Percentiles rank a stretch among this genome's conserved stretches.
These are phyloP conservation scores for Fusarium sulawesiense DNA, from an alignment of 2,329 filamentous ascomycete genomes.

Conservation along the genomic window DNA sequence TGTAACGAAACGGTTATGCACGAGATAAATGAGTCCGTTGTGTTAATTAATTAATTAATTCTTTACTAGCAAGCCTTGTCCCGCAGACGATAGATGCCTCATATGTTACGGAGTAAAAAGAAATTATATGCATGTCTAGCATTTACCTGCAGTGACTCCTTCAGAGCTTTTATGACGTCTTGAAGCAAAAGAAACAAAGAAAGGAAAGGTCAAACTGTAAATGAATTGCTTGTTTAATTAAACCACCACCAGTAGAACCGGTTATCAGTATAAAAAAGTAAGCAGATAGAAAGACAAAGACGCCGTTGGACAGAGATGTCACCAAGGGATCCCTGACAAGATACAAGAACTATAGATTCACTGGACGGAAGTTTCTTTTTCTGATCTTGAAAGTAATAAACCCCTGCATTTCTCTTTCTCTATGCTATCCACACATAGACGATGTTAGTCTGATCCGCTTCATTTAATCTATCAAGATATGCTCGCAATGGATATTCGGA, in stretches of 20 bases:
- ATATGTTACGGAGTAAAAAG: background rate
- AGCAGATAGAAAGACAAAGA: background rate
- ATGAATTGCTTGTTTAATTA: background rate
- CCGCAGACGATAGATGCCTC: background rate
- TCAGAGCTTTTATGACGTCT: background rate
- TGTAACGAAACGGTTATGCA: slow-evolving; percentile 13
- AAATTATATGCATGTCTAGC: slow-evolving; percentile 28
- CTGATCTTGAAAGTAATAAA: background rate
- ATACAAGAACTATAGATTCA: background rate
- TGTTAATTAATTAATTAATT: background rate
- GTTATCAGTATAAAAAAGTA: background rate
- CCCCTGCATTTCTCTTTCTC: background rate
- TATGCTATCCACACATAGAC: background rate
- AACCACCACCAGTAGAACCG: background rate
- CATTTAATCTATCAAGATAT: background rate
- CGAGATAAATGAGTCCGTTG: slow-evolving; percentile 11
- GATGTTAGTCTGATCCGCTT: background rate
- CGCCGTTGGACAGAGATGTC: background rate
- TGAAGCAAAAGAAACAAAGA: background rate
- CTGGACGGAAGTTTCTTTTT: background rate
- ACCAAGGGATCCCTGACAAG: background rate
- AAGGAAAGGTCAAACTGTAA: background rate
- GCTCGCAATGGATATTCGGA: background rate
- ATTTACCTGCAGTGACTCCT: slow-evolving; percentile 7
- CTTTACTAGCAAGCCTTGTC: slow-evolving; percentile 13